These are phyloP conservation scores for Recurvomyces mirabilis DNA, from an alignment of 495 filamentous ascomycete species.

Conservation along the genomic window DNA sequence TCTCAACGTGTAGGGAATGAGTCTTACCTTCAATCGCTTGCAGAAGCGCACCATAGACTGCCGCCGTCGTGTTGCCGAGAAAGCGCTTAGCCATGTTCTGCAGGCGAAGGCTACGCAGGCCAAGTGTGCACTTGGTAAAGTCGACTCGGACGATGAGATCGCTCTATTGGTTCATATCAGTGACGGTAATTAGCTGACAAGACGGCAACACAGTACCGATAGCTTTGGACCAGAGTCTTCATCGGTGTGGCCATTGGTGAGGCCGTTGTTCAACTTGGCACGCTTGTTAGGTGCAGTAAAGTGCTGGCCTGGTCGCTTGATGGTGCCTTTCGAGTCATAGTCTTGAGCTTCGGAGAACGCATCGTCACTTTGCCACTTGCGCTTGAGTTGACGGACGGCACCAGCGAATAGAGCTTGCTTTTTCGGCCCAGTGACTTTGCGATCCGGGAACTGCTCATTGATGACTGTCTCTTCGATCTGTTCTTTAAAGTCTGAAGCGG, in stretches of 20 bases:
- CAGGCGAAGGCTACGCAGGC: slow-evolving; percentile 68
- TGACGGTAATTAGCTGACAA: slow-evolving; percentile 1
- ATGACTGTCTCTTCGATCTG: slow-evolving; percentile 38
- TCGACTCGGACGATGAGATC: slow-evolving; percentile 68
- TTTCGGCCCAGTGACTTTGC: slow-evolving; percentile 25
- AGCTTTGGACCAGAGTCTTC: slow-evolving; percentile 12
- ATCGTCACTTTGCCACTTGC: slow-evolving; percentile 41
- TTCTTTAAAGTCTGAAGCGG: slow-evolving; percentile 39
- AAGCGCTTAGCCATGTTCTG: slow-evolving; percentile 47
- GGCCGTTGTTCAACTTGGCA: slow-evolving; percentile 12
- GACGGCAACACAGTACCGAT: slow-evolving; percentile 16
- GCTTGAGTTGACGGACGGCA: slow-evolving; percentile 46
- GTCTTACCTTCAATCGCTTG: slow-evolving; percentile 52
- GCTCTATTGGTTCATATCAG: slow-evolving; percentile 31
- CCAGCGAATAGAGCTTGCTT: slow-evolving; percentile 28
- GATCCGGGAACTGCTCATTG: slow-evolving; percentile 25
- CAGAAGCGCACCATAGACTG: slow-evolving; percentile 66
- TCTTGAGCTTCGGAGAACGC: slow-evolving; percentile 35
- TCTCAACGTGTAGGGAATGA: too few relatives aligned
- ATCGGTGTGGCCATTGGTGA: slow-evolving; percentile 16
- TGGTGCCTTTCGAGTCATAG: slow-evolving; percentile 7
- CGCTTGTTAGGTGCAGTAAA: slow-evolving; percentile 11
- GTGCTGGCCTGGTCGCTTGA: slow-evolving; percentile 8
- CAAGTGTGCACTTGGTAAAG: slow-evolving; percentile 70
- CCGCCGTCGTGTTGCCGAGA: slow-evolving; percentile 52